These are phyloP conservation scores for Aspergillus kassunensis DNA, from an alignment of 495 filamentous ascomycete genomes.

Conservation along the genomic window DNA sequence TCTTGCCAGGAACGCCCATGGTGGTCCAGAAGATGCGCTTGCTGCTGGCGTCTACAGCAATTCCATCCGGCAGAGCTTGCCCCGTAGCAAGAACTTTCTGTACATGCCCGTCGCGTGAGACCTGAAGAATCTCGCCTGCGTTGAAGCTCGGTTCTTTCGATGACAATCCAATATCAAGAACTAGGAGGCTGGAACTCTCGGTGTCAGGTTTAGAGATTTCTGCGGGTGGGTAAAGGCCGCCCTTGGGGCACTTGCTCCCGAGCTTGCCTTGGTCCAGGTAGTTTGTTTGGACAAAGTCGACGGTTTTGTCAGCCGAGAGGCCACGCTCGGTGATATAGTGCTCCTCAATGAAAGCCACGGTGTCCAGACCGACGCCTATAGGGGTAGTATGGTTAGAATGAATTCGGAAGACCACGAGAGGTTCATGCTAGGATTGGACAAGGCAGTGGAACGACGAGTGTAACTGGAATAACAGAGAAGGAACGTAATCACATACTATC, in stretches of 20 bases:
- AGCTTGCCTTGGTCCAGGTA: constrained; percentile 31
- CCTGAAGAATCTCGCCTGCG: constrained; percentile 14
- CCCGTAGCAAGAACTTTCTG: constrained; percentile 23
- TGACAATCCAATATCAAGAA: constrained; percentile 27
- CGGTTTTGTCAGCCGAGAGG: constrained; percentile 19
- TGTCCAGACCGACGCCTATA: constrained; percentile 24
- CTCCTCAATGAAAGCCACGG: constrained; percentile 39
- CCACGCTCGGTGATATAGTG: constrained; percentile 36
- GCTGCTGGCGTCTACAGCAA: constrained; percentile 31
- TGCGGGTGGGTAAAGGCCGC: constrained; percentile 29
- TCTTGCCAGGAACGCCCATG: constrained; percentile 40
- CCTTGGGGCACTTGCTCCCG: constrained; percentile 29
- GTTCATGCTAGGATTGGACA: no score
- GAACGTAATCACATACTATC: no score
- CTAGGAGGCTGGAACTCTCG: constrained; percentile 19
- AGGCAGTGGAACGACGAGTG: no score
- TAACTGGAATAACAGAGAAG: no score
- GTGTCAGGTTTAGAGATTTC: not conserved
- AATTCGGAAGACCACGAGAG: no score
- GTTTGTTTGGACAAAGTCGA: constrained; percentile 31
- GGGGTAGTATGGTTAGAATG: no score
- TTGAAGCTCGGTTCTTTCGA: constrained; percentile 16
- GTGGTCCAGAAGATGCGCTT: constrained; percentile 51
- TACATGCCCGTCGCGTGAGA: constrained; percentile 23
- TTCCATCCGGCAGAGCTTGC: constrained; percentile 46